Evolutionary conservation across 352 stramenopile species (phyloP), one percentile per base, ranked within the genome.

Genomic region (Pythium oligandrum): DNA sequence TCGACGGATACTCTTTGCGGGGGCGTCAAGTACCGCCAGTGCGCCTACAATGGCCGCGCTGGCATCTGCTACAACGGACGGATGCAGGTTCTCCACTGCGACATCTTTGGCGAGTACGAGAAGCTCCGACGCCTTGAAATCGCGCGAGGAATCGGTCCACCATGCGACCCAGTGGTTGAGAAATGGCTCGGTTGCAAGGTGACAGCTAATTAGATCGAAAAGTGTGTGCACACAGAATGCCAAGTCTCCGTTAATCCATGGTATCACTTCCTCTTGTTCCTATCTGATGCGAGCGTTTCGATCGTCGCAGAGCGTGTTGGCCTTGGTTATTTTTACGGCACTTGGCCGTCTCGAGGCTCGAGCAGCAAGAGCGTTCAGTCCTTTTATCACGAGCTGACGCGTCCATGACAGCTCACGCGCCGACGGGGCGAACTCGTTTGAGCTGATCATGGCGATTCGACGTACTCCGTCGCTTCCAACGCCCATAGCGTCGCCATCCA

Each of bases 41-140:
- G 70, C 44, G 44, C 52, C 7, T 9, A 67, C 12, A 51, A 58
- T 6, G 60, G 45, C 0, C 48, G 12, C 3, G 44, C 57, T 0
- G 71, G 68, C 0, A 76, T 81, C 39, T 78, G 68, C 59, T 75
- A 71, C 54, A 78, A 76, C 46, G 58, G 55, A 4, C 63, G 68
- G 0, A 72, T 81, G 68, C 65, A 76, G 40, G 63, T 78, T 5
- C 37, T 81, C 6, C 51, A 75, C 56, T 80, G 70, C 51, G 57
- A 74, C 48, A 59, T 72, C 6, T 64, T 60, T 12, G 61, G 55
- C 4, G 53, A 64, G 26, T 72, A 70, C 35, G 63, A 76, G 39
- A 51, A 55, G 11, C 70, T 72, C 60, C 64, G 70, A 0, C 48
- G 60, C 11, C 42, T 70, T 38, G 55, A 77, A 32, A 77, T 77